Percentiles rank a stretch among this genome's conserved stretches.
Conservation (phyloP, 164 flowering plant species). For the Chimonanthus salicifolius region DNA sequence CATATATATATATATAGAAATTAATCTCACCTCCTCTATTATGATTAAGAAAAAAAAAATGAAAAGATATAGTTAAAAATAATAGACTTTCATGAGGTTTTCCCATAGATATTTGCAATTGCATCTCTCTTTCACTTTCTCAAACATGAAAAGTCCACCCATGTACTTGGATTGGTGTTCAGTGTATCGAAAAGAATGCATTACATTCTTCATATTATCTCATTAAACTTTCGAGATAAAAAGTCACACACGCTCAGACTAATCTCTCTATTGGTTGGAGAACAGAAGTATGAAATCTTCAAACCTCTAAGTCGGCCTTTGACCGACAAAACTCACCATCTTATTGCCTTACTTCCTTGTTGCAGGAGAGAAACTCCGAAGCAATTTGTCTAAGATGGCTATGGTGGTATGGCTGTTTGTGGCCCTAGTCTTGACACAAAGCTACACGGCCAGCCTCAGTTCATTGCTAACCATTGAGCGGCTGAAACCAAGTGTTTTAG, state of each 20-base stretch:
- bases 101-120: no score
- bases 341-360: not conserved
- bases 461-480: conserved; percentile 32
- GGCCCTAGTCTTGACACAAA: conserved; percentile 33
- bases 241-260: no score
- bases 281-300: no score
- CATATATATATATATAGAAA: no score
- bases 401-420: conserved; percentile 43
- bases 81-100: no score
- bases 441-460: conserved; percentile 43
- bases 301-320: no score
- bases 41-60: no score
- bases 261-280: no score
- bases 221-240: not conserved
- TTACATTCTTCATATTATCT: not conserved
- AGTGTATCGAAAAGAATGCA: not conserved
- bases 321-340: not conserved
- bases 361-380: conserved; percentile 31
- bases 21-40: no score
- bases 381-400: conserved; percentile 34
- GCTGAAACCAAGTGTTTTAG: conserved; percentile 31
- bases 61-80: no score
- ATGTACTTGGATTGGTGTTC: not conserved
- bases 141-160: no score
- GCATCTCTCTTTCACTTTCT: no score